Evolutionary conservation across 352 stramenopile genomes (phyloP), one percentile per base, ranked within the genome.

Genomic region (Pythium pyrilobum): DNA sequence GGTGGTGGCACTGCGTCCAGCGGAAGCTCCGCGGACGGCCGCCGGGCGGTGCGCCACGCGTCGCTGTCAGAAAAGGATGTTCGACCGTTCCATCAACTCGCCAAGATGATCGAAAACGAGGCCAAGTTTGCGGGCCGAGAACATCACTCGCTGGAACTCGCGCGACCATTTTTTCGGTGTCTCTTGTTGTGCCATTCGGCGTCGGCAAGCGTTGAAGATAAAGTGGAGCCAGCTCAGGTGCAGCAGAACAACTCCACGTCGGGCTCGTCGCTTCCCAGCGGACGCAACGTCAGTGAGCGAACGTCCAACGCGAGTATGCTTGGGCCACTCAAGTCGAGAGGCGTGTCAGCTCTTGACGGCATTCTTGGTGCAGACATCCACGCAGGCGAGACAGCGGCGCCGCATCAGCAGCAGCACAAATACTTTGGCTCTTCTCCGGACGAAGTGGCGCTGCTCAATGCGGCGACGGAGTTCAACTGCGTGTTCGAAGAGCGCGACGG

Each of bases 401-500:
- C 32, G n/a, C 27, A 40, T 1, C 27, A 39, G 5, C 27, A 34
- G 15, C 52, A 33, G 3, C 69, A 64, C 7, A 78, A 79, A 24
- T 86, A 86, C 28, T 88, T 87, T 36, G 83, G 81, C 1, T 93
- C 84, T 0, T 95, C 84, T 4, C 84, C 84, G 0, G 84, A 95
- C 44, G 84, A 95, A 72, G 80, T 91, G 2, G 82, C 84, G 3
- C 46, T 95, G 1, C 53, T 95, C 8, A 86, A 88, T 27, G 84
- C 80, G 21, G 84, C 82, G 3, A 61, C 82, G 5, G 81, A 95
- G 52, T 92, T 95, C 37, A 69, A 92, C 29, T 95, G 83, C 24
- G 60, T 85, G 2, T 93, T 87, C 32, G 76, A 88, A 63, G 78
- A 78, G n/a, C 70, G 77, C n/a, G 69, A 85, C 20, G 71, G 74